Evolutionary conservation across 2,329 filamentous ascomycete species (phyloP), one percentile per base, ranked within the genome.

Genomic region (Hypoxylon sp.): DNA sequence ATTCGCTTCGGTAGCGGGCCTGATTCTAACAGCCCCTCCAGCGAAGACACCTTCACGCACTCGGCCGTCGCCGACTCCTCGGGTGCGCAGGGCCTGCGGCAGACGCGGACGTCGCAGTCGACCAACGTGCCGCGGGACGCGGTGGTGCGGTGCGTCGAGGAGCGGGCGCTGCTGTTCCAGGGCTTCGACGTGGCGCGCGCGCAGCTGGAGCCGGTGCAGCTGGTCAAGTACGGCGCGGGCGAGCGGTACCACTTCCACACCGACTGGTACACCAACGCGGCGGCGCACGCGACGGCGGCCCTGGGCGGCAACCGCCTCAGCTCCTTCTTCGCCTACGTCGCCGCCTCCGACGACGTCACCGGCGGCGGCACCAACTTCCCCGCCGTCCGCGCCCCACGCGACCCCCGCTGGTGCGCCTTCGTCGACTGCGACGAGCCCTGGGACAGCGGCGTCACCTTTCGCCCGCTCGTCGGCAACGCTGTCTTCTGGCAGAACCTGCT

Each of bases 311-410:
- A 81, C 64, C 71, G 79, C 1, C 61, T 73, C 4, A 77, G 74
- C 18, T 80, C 78, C 11, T 80, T 82, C 66, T 82, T 82, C 62
- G 79, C 73, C 3, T 81, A 81, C 57, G 75, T 81, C 15, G 70
- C 72, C 3, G 77, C 74, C 4, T 51, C 53, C 2, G 73, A 75
- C 45, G 75, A 76, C 33, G 72, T 77, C 15, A 75, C 73, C 1
- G 79, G 79, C 37, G 79, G 80, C 2, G 80, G 79, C 3, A 82
- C 79, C 5, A 81, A 81, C 62, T 82, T 82, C 59, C 79, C 79
- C 0, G 67, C 77, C 48, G 66, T 81, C 13, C 66, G 73, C 13
- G 72, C 75, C 4, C 78, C 77, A 1, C 56, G 48, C 5, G 69
- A 74, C 18, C 69, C 73, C 52, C 62, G 68, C 9, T 81, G 79